Evolutionary conservation across 1,139 yeast species (phyloP).

Genomic region (Yamadazyma diddensiae): DNA sequence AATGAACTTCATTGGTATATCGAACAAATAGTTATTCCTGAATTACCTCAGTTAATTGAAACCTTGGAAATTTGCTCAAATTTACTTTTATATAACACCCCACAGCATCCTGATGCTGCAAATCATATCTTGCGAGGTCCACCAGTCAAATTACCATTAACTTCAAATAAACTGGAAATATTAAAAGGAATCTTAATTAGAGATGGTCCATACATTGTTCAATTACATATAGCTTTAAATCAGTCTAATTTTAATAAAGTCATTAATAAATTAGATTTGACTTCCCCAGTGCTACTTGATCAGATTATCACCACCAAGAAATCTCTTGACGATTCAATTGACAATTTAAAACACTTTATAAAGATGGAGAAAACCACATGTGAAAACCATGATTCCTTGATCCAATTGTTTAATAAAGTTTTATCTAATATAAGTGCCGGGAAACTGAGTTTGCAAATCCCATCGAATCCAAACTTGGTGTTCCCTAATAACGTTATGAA

Average conservation of each 20-base stretch:
- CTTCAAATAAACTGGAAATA: slow-evolving; percentile 37
- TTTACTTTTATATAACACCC: slow-evolving; percentile 35
- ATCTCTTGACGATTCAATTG: slow-evolving; percentile 31
- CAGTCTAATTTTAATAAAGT: slow-evolving; percentile 27
- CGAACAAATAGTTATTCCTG: slow-evolving; percentile 29
- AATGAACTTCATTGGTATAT: slow-evolving; percentile 43
- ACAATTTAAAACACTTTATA: slow-evolving; percentile 20
- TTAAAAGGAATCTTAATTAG: slow-evolving; percentile 42
- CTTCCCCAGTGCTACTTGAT: slow-evolving; percentile 29
- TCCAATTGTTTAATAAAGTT: slow-evolving; percentile 24
- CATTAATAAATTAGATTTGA: slow-evolving; percentile 23
- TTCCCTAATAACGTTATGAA: slow-evolving; percentile 37
- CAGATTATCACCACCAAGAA: slow-evolving; percentile 34
- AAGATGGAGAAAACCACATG: slow-evolving; percentile 2
- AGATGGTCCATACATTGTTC: slow-evolving; percentile 39
- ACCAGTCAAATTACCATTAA: slow-evolving; percentile 38
- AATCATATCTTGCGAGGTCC: slow-evolving; percentile 23
- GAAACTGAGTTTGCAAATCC: slow-evolving; percentile 38
- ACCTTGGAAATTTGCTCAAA: slow-evolving; percentile 40
- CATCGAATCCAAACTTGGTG: slow-evolving; percentile 40
- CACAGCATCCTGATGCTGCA: slow-evolving; percentile 24
- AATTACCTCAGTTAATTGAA: slow-evolving; percentile 39
- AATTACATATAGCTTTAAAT: slow-evolving; percentile 20
- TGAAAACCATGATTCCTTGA: slow-evolving; percentile 17
- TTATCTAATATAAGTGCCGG: slow-evolving; percentile 30